Conservation (phyloP, 2,329 filamentous ascomycete species). For the Xylaria digitata region DNA sequence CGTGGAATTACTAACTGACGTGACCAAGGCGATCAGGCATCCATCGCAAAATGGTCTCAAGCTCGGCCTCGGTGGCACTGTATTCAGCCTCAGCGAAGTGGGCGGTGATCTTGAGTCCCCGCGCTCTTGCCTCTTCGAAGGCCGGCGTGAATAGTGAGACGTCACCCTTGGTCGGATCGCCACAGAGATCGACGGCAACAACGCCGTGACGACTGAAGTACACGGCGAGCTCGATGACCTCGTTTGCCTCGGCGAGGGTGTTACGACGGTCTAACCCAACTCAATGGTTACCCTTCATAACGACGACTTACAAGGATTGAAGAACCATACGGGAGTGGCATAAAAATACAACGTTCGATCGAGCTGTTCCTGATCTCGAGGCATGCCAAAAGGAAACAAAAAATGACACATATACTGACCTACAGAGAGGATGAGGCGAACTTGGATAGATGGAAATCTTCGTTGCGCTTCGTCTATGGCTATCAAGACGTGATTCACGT, state of each 20-base stretch:
- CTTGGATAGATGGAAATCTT: constrained; percentile 60
- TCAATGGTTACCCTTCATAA: not conserved
- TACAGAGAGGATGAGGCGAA: constrained; percentile 74
- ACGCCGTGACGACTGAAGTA: constrained; percentile 65
- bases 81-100: constrained; percentile 80
- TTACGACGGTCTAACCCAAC: constrained; percentile 72
- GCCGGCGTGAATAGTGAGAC: constrained; percentile 69
- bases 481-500: constrained; percentile 74
- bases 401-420: constrained; percentile 13
- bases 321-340: not conserved
- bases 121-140: constrained; percentile 66
- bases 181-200: constrained; percentile 82
- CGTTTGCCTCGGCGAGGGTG: constrained; percentile 67
- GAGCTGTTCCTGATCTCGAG: not conserved
- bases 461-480: constrained; percentile 60
- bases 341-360: not conserved
- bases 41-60: constrained; percentile 73
- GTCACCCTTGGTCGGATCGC: constrained; percentile 74
- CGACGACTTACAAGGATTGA: not conserved
- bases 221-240: constrained; percentile 72
- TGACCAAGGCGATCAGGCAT: constrained; percentile 78
- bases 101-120: constrained; percentile 73
- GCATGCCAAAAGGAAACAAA: not conserved
- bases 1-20: constrained; percentile 59
- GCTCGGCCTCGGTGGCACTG: constrained; percentile 68